A percentile compares a stretch with the other conserved stretches of the same genome.
Evolutionary conservation across 257 asterid species (phyloP).

Genomic region (Ophiorrhiza pumila): DNA sequence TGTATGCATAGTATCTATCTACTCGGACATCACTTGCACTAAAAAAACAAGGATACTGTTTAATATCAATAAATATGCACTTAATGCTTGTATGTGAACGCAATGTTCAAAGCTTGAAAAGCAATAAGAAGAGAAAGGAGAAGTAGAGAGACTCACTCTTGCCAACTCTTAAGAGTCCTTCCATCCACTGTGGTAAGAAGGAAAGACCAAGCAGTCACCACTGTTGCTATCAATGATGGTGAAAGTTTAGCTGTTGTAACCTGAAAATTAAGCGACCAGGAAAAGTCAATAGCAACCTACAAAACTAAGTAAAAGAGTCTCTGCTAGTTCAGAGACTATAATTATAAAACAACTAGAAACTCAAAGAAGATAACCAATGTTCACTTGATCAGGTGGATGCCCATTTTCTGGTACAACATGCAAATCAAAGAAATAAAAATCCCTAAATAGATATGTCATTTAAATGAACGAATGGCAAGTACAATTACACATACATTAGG

Average conservation of each 20-base stretch:
- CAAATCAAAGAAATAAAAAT: background rate
- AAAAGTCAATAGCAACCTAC: background rate
- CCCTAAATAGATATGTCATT: background rate
- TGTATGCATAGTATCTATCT: background rate
- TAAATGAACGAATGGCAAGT: background rate
- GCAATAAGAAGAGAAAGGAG: background rate
- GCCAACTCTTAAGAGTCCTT: constrained; percentile 71
- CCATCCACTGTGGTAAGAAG: constrained; percentile 74
- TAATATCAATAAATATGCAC: background rate
- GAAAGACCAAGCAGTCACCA: constrained; percentile 83
- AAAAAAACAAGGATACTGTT: background rate
- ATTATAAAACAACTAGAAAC: background rate
- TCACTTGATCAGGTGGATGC: background rate
- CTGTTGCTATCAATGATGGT: constrained; percentile 57
- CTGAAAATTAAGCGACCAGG: constrained; percentile 35
- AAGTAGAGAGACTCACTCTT: constrained; percentile 47
- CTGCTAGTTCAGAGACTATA: background rate
- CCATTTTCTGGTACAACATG: background rate
- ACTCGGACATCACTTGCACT: background rate
- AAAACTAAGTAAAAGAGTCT: background rate
- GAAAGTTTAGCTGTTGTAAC: constrained; percentile 69
- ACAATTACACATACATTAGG: constrained; percentile 59
- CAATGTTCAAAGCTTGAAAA: background rate
- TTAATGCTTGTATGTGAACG: background rate
- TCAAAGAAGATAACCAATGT: background rate